Base-by-base conservation (phyloP, 2,329 filamentous ascomycete genomes). In the Penicillium sp. region DNA sequence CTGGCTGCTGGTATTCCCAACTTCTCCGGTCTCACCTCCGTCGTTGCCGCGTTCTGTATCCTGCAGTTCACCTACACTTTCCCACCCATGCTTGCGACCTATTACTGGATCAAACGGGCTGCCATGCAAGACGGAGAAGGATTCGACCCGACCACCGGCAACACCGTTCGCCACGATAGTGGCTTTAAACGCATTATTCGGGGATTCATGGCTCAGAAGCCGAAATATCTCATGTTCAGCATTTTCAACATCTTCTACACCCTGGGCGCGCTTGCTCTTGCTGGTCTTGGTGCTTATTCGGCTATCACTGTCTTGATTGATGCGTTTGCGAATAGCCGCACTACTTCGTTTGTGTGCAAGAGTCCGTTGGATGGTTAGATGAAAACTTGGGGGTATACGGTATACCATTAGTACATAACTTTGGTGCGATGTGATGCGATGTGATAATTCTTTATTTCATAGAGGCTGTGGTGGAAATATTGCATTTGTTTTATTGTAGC, bases 21-120 rank as follows among this genome's bases (percentile, higher is more conserved):
- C 62, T 79, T 84, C 60, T 78, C 76, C 2, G 77, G 77, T 40
- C 69, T 84, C 22, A 74, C 77, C 22, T 77, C 77, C 3, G 74
- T 87, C 46, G 79, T 86, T 14, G 80, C 79, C 3, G 83, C 84
- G 1, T 70, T 83, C 6, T 84, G 80, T 64, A 83, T 86, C 50
- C 69, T 86, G 55, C 81, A 85, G 53, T 86, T 87, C 71, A 83
- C 81, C 3, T 87, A 87, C 70, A 85, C 82, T 1, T 82, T 86
- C 66, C 84, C 84, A 0, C 81, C 83, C 1, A 69, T 83, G 54
- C 69, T 85, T 24, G 78, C 76, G 14, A 63, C 85, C 14, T 78
- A 76, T 1, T 82, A 74, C 68, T 75, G 78, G 63, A 69, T 79
- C 56, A 76, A 81, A 60, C 77, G 77, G 41, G 77, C 80, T 55